Base-by-base conservation (phyloP, 2,329 filamentous ascomycete genomes). In the Dothidotthia symphoricarpi region DNA sequence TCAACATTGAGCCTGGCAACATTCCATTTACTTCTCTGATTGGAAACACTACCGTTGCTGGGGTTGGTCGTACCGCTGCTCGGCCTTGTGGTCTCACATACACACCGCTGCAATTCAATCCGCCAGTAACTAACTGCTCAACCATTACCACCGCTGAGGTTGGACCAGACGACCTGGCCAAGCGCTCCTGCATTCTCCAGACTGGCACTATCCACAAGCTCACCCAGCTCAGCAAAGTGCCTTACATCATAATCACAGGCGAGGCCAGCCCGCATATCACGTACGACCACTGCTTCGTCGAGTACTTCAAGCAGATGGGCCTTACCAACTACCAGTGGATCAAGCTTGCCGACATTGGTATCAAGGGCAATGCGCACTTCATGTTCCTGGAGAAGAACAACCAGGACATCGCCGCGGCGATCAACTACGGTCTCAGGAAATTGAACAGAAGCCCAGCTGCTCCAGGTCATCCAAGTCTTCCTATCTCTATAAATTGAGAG, bases 341-440 rank as follows among this genome's bases (percentile, higher is more conserved):
- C 24, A 60, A 68, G 33, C 62, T 81, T 29, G 69, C 63, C 0
- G 57, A 73, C 1, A 39, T 63, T 1, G 68, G 68, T 0, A 70
- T 80, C 1, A 53, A 61, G 15, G 78, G 78, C 0, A 81, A 82
- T 41, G 77, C 75, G 0, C 77, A 80, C 49, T 68, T 81, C 41
- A 68, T 75, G 61, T 76, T 77, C 30, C 51, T 80, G 24, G 76
- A 80, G 61, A 68, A 63, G 49, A 79, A 80, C 49, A 78, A 70
- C 40, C 45, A 69, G 22, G 51, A 65, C 0, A 65, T 78, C 36
- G 72, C 70, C 2, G 45, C 45, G 24, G 42, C 33, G 16, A 48
- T 51, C 14, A 41, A 46, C 28, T 24, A 30, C 16, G 30, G 39
- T 31, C 41, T 50, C 3, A 16, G 2, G 1, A 28, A 27, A 15